These are phyloP conservation scores for Hypomontagnella monticulosa DNA, from an alignment of 495 filamentous ascomycete genomes.

Conservation along the genomic window DNA sequence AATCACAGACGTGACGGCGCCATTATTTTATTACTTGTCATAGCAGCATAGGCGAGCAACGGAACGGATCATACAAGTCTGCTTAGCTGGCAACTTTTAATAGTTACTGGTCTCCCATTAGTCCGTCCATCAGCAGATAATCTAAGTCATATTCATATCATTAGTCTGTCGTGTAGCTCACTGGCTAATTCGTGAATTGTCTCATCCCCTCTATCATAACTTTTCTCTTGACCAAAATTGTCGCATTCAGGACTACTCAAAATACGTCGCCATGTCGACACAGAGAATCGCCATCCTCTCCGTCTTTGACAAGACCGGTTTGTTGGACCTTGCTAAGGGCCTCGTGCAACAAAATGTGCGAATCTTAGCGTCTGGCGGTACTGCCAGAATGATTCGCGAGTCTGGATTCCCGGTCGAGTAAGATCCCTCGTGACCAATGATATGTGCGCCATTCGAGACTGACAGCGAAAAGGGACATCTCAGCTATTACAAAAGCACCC, in stretches of 20 bases:
- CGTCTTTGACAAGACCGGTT: slow-evolving; percentile 97
- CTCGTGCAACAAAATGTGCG: slow-evolving; percentile 90
- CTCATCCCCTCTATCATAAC: slow-evolving; percentile 7
- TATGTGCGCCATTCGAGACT: slow-evolving; percentile 11
- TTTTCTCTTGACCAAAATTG: slow-evolving; percentile 4
- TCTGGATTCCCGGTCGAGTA: slow-evolving; percentile 93
- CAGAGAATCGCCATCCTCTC: slow-evolving; percentile 85
- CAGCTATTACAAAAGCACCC: slow-evolving; percentile 96
- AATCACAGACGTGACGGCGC: slow-evolving; percentile 16
- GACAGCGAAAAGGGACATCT: slow-evolving; percentile 77
- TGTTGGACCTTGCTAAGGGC: slow-evolving; percentile 95
- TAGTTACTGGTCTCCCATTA: not conserved
- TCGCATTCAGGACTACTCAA: slow-evolving; percentile 1
- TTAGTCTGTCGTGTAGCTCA: slow-evolving; percentile 9
- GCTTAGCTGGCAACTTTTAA: not conserved
- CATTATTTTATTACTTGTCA: slow-evolving; percentile 26
- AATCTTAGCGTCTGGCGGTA: slow-evolving; percentile 92
- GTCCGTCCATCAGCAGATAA: slow-evolving; percentile 7
- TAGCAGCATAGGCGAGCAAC: slow-evolving; percentile 2
- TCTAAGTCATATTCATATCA: slow-evolving; percentile 20
- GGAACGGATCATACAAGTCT: slow-evolving; percentile 3
- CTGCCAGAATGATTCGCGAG: slow-evolving; percentile 92
- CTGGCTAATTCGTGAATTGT: slow-evolving; percentile 15
- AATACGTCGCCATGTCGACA: slow-evolving; percentile 46
- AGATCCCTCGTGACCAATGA: slow-evolving; percentile 45